A percentile compares a stretch with the other conserved stretches of the same genome.
Conservation (phyloP, 441 rosid genomes). For the Arabidopsis hybrid region DNA sequence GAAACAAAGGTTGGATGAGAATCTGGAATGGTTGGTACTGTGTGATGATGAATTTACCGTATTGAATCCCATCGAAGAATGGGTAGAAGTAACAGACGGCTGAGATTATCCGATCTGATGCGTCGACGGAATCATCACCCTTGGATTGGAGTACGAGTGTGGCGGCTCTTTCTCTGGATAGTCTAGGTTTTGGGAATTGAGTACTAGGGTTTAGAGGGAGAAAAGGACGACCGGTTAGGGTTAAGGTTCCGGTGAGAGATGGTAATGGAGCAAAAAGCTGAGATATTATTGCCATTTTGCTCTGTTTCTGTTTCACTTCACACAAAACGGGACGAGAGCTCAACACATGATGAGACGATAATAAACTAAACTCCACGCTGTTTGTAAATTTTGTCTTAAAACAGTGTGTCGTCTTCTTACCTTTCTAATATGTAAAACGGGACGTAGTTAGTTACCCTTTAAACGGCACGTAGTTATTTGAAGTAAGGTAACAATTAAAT, state of each 20-base stretch:
- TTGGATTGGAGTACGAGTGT: conserved; percentile 55
- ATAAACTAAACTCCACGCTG: conserved; percentile 38
- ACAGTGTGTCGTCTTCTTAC: conserved; percentile 10
- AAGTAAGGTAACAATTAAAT: conserved; percentile 33
- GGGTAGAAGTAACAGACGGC: conserved; percentile 90
- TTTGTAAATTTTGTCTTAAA: not conserved
- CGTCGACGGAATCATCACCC: conserved; percentile 65
- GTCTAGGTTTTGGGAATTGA: conserved; percentile 32
- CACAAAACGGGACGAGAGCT: conserved; percentile 17
- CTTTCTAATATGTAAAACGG: not conserved
- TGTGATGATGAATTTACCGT: conserved; percentile 79
- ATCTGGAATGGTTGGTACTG: conserved; percentile 70
- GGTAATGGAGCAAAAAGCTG: conserved; percentile 50
- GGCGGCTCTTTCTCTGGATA: conserved; percentile 38
- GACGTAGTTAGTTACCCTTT: not conserved
- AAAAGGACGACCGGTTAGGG: conserved; percentile 43
- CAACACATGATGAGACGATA: conserved; percentile 34
- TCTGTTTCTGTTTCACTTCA: conserved; percentile 38
- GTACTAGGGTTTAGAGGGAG: conserved; percentile 30
- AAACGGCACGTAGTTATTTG: conserved; percentile 18
- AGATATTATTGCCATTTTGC: conserved; percentile 60
- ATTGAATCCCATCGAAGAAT: conserved; percentile 88
- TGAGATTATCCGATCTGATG: conserved; percentile 82
- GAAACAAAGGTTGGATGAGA: conserved; percentile 78
- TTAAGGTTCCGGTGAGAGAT: conserved; percentile 44